Base-by-base conservation (phyloP, 2,329 filamentous ascomycete species). In the Fusarium compactum region DNA sequence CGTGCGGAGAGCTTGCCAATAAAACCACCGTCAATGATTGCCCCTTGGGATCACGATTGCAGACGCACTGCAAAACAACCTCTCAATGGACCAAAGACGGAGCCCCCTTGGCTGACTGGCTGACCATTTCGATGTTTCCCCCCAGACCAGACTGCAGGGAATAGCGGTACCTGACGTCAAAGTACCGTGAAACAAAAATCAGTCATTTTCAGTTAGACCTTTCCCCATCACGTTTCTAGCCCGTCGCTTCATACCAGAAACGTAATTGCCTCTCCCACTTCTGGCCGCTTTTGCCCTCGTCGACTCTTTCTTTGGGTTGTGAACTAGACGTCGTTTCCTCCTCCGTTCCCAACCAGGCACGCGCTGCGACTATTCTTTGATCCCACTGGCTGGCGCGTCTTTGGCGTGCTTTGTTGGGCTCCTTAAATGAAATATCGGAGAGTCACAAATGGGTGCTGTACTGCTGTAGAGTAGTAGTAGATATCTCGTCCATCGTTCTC, bases 281-380 rank as follows among this genome's bases (percentile, higher is more conserved):
- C 68, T 73, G 70, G 72, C 72, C 72, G 63, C 63, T 72, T 71
- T 72, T 62, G 70, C 72, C 51, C 68, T 72, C 62, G 63, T 68
- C 45, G 52, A 59, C 52, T 65, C 74, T 74, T 70, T 27, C 68
- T 74, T 71, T 66, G 64, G 68, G 68, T 38, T 55, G 44, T 66
- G 66, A 69, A 69, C 50, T 58, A 51, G 58, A 59, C 34, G 47
- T 54, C 55, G 59, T 68, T 54, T 57, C 63, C 54, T 62, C 32
- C 32, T 57, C 61, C 48, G 58, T 53, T 66, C 72, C 70, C 51
- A 73, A 73, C 60, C 62, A 71, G 60, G 70, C 67, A 62, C 62
- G 62, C 57, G 69, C 62, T 69, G 63, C 66, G 61, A 60, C 60
- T 71, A 48, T 55, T 59, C 62, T 59, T 50, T 64, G 47, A 52